Evolutionary conservation across 2,329 filamentous ascomycete species (phyloP).

Genomic region (Dactylonectria macrodidyma): DNA sequence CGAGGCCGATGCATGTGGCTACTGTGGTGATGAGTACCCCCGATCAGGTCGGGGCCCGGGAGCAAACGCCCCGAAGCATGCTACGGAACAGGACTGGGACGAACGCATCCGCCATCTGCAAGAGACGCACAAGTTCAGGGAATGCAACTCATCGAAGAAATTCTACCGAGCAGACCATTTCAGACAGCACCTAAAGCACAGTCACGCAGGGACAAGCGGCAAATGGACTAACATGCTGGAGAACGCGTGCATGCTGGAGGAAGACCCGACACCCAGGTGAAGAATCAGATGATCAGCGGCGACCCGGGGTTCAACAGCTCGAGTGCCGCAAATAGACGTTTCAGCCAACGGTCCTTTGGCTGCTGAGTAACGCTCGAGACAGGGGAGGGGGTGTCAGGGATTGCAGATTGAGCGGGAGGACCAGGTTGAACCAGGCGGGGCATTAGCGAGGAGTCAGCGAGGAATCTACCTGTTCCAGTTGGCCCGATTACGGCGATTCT

Average conservation of each 20-base stretch:
- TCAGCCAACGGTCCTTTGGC: slow-evolving; percentile 26
- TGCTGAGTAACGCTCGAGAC: slow-evolving; percentile 33
- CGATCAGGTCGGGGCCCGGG: slow-evolving; percentile 62
- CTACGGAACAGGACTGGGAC: slow-evolving; percentile 91
- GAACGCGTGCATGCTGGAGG: slow-evolving; percentile 93
- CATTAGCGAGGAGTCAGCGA: slow-evolving; percentile 31
- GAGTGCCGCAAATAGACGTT: slow-evolving; percentile 20
- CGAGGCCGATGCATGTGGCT: slow-evolving; percentile 87
- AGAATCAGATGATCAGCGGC: slow-evolving; percentile 18
- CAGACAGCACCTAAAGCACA: slow-evolving; percentile 97
- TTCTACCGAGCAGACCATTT: slow-evolving; percentile 99
- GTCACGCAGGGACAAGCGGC: slow-evolving; percentile 93
- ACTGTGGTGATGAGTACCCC: slow-evolving; percentile 92
- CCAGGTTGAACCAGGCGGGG: slow-evolving; percentile 40
- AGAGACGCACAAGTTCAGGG: slow-evolving; percentile 94
- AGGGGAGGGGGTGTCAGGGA: slow-evolving; percentile 37
- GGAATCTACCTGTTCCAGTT: slow-evolving; percentile 30
- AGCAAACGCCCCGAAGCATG: slow-evolving; percentile 55
- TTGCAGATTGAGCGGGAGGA: slow-evolving; percentile 39
- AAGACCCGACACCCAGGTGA: slow-evolving; percentile 69
- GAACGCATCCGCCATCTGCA: slow-evolving; percentile 88
- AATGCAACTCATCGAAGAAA: slow-evolving; percentile 98
- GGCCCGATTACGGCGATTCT: slow-evolving; percentile 30
- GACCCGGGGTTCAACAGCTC: slow-evolving; percentile 8
- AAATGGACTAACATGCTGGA: slow-evolving; percentile 99